These are phyloP conservation scores for Elongisporangium undulatum DNA, from an alignment of 352 stramenopile genomes.

Conservation along the genomic window DNA sequence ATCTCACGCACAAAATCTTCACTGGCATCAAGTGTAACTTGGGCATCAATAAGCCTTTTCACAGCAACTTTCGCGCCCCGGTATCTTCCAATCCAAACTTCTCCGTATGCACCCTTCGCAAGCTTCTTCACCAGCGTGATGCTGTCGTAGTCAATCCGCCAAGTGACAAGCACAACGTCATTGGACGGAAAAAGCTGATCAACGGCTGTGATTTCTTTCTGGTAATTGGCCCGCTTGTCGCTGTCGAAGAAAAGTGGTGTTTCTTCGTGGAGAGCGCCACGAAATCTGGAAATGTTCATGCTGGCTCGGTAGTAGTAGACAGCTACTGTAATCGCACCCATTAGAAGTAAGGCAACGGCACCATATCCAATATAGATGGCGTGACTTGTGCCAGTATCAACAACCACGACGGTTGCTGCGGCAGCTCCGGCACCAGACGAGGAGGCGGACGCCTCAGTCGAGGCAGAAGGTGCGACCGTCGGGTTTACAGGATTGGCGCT, in stretches of 20 bases:
- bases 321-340: constrained; percentile 22
- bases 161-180: constrained; percentile 65
- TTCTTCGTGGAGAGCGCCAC: constrained; percentile 60
- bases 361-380: constrained; percentile 49
- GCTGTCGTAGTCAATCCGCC: constrained; percentile 63
- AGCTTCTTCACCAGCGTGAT: constrained; percentile 60
- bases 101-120: constrained; percentile 62
- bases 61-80: constrained; percentile 49
- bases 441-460: neutral
- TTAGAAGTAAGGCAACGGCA: constrained; percentile 32
- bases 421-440: constrained; percentile 4
- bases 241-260: constrained; percentile 73
- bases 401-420: constrained; percentile 27
- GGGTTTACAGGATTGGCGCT: constrained; percentile 24
- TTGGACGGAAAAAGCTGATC: constrained; percentile 69
- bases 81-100: constrained; percentile 73
- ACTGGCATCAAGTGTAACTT: constrained; percentile 40
- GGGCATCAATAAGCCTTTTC: constrained; percentile 46
- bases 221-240: constrained; percentile 46
- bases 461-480: constrained; percentile 12
- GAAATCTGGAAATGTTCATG: constrained; percentile 26
- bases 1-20: constrained; percentile 66
- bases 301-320: constrained; percentile 39
- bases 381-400: constrained; percentile 18
- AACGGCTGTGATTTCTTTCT: constrained; percentile 49